Evolutionary conservation across 306 rosid species (phyloP).

Genomic region (Cyamopsis tetragonoloba): DNA sequence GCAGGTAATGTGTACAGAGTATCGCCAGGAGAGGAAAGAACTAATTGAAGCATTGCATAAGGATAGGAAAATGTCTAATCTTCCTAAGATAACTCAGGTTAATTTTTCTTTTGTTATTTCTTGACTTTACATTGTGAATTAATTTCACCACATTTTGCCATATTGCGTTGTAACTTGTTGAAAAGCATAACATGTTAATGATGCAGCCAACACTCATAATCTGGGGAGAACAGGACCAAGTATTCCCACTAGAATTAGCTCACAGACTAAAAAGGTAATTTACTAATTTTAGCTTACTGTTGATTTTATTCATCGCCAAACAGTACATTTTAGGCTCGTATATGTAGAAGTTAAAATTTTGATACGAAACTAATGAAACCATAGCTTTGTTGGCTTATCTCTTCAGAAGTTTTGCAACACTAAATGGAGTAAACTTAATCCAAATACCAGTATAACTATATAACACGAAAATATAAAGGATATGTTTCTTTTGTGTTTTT

Average conservation of each 20-base stretch:
- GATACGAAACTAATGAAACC: background rate
- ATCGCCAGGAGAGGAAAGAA: constrained; percentile 63
- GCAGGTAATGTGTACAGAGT: constrained; percentile 73
- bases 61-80: constrained; percentile 60
- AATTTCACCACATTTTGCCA: background rate
- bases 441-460: background rate
- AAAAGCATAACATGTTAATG: constrained; percentile 4
- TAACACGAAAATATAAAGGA: background rate
- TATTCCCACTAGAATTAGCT: constrained; percentile 85
- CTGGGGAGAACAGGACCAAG: constrained; percentile 84
- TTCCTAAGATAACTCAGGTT: constrained; percentile 86
- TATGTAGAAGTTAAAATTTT: background rate
- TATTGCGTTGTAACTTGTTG: constrained; percentile 5
- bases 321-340: background rate
- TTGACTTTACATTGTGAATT: background rate
- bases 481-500: background rate
- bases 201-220: constrained; percentile 72
- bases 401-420: background rate
- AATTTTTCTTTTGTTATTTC: constrained; percentile 12
- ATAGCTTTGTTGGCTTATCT: background rate
- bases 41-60: constrained; percentile 55
- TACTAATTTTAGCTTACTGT: background rate
- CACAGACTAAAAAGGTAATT: constrained; percentile 67
- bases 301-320: background rate
- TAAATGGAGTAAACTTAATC: background rate